Percentiles rank a stretch among this genome's conserved stretches.
Evolutionary conservation across 2,329 filamentous ascomycete species (phyloP).

Genomic region (Ophiostoma sp.): DNA sequence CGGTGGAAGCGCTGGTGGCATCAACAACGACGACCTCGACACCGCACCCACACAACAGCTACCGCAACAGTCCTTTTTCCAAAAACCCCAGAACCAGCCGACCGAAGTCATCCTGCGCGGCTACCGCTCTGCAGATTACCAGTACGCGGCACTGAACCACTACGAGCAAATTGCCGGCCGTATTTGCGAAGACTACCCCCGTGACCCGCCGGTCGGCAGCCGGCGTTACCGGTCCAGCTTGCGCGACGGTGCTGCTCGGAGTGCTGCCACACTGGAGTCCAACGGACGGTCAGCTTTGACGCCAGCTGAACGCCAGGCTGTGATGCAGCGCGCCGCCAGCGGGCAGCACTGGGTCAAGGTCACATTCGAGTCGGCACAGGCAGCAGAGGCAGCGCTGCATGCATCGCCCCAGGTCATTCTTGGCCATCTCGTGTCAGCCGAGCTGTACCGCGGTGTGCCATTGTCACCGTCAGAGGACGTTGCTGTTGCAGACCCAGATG

Average conservation of each 20-base stretch:
- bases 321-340: slow-evolving; percentile 68
- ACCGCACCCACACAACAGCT: slow-evolving; percentile 26
- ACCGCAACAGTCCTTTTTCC: slow-evolving; percentile 10
- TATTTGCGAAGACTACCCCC: slow-evolving; percentile 90
- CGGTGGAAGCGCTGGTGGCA: slow-evolving; percentile 24
- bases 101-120: slow-evolving; percentile 81
- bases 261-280: slow-evolving; percentile 22
- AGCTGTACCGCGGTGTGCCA: slow-evolving; percentile 57
- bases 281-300: slow-evolving; percentile 57
- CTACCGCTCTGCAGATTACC: slow-evolving; percentile 57
- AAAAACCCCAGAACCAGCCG: slow-evolving; percentile 37
- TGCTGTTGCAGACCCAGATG: slow-evolving; percentile 51
- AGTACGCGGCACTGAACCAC: slow-evolving; percentile 84
- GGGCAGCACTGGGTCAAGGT: slow-evolving; percentile 91
- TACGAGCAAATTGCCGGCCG: slow-evolving; percentile 81
- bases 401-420: slow-evolving; percentile 67
- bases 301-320: slow-evolving; percentile 67
- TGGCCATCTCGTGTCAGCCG: slow-evolving; percentile 64
- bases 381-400: slow-evolving; percentile 63
- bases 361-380: slow-evolving; percentile 69
- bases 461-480: slow-evolving; percentile 59
- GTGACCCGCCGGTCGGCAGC: slow-evolving; percentile 68
- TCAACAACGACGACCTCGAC: slow-evolving; percentile 25
- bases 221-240: slow-evolving; percentile 68
- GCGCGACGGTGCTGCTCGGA: slow-evolving; percentile 63